Evolutionary conservation across 2,329 filamentous ascomycete genomes (phyloP), one percentile per base, ranked within the genome.

Genomic region (Thyridium curvatum): DNA sequence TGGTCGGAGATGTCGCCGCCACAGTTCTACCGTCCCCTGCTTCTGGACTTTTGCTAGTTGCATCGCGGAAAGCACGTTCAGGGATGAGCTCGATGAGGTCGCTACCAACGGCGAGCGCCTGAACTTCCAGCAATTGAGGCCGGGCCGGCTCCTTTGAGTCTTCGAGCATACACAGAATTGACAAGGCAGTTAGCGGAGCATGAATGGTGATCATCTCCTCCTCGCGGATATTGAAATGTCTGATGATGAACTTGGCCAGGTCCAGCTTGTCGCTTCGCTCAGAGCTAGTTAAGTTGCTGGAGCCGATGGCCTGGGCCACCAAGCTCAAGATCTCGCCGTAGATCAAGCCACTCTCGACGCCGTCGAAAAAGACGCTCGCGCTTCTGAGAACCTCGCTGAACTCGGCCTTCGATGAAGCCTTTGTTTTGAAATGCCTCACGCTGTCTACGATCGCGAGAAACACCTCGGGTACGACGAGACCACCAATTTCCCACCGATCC

Each of bases 401-500:
- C 41, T 91, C 80, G 7, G 74, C 63, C 52, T 83, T 84, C n/a
- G 72, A 73, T 1, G 73, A 61, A 10, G 84, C 78, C 37, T 68
- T 68, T 18, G 68, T 65, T 59, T 89, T 82, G 63, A 89, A 97
- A 34, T 71, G 66, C 47, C 83, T 80, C 30, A 94, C 82, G 50
- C 84, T 94, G 54, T 82, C 75, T 50, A 98, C 77, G 18, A 91
- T 82, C 4, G 90, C 86, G 12, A 96, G 69, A 54, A 98, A 97
- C 12, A 97, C 77, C 44, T 88, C 82, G 0, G 90, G 86, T 2
- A 97, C 84, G 34, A 98, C 81, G 14, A 91, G 71, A 2, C 88
- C 88, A 21, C 93, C 93, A 47, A 98, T 91, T 58, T 98, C 93
- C 90, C 89, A 97, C 42, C 90, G 82, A 62, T 98, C 93, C 93